A percentile compares a stretch with the other conserved stretches of the same genome.
These are phyloP conservation scores for Bryoerythrophyllum caledonicum DNA, from an alignment of 225 moss, liverwort and hornwort species.

Conservation along the genomic window DNA sequence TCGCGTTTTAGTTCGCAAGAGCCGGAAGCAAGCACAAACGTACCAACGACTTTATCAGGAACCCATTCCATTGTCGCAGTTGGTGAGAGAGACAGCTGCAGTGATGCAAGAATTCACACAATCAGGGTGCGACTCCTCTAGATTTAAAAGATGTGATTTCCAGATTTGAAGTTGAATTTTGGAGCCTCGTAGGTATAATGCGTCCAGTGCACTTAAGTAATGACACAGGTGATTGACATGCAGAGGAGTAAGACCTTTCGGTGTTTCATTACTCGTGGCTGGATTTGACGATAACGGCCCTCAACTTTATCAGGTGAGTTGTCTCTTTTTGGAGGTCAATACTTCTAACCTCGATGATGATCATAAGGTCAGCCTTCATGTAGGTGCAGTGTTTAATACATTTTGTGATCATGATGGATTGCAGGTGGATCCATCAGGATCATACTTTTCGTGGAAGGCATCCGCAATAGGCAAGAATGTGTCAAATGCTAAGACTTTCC, in stretches of 20 bases:
- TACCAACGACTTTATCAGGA: conserved; percentile 80
- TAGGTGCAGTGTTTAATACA: neutral
- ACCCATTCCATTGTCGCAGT: conserved; percentile 55
- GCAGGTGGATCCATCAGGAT: conserved; percentile 98
- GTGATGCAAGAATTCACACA: conserved; percentile 98
- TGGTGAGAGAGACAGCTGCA: conserved; percentile 67
- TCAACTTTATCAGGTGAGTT: conserved; percentile 86
- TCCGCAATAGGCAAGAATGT: conserved; percentile 99
- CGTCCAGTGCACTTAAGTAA: neutral
- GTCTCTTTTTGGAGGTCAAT: neutral
- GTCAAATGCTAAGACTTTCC: conserved; percentile 97
- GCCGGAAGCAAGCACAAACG: conserved; percentile 92
- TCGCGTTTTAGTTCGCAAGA: conserved; percentile 90
- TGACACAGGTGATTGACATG: conserved; percentile 14
- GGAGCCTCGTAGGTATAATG: neutral
- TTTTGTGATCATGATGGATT: conserved; percentile 6
- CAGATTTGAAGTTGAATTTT: neutral
- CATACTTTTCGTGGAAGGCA: conserved; percentile 99
- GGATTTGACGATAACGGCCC: conserved; percentile 98
- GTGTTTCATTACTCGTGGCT: conserved; percentile 90
- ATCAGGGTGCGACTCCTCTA: conserved; percentile 65
- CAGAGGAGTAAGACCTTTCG: conserved; percentile 98
- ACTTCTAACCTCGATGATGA: neutral
- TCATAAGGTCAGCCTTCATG: neutral
- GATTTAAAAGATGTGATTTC: neutral